Base-by-base conservation (phyloP, 75 land plant genomes). In the Selaginella moellendorffii region DNA sequence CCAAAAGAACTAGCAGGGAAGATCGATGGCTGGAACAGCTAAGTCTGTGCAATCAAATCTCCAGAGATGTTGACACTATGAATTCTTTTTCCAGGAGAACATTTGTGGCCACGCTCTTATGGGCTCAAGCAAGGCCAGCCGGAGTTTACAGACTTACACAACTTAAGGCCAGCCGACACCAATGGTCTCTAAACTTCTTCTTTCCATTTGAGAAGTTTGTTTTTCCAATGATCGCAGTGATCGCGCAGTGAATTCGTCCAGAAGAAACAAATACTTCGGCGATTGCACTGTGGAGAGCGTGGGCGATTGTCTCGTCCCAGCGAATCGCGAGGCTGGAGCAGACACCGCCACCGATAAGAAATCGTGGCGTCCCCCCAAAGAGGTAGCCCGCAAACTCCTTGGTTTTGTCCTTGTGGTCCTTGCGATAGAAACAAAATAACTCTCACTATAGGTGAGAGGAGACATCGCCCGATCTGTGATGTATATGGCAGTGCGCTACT, bases 51-150 rank as follows among this genome's bases (percentile, higher is more conserved):
- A 9, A 28, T 62, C 10, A 24, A 58, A 58, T 8, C 20, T 58
- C 20, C 10, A 12, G 10, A 14, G 61, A 14, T 17, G 10, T 17
- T 58, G 61, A 58, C n/a, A 58, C 9, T 46, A 58, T 21, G 10
- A 8, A 58, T 36, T 25, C 29, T 68, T 28, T 29, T 29, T 31
- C 30, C 71, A 85, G 88, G 88, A 65, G 86, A 85, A 60, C 88
- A 85, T 71, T 61, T 85, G 27, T 85, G 88, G 88, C 88, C 88
- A 42, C 75, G 86, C 0, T 85, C 88, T 14, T 85, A 80, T 76
- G 88, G 88, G 1, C 42, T 85, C 8, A 31, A 2, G 10, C 61
- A 71, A 52, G 83, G 76, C 54, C 65, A 53, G 21, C 76, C 86
- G 52, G 85, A 81, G 22, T 72, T 82, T 52, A 80, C 79, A 61